These are phyloP conservation scores for Colletotrichum paranaense DNA, from an alignment of 2,329 filamentous ascomycete genomes.

Conservation along the genomic window DNA sequence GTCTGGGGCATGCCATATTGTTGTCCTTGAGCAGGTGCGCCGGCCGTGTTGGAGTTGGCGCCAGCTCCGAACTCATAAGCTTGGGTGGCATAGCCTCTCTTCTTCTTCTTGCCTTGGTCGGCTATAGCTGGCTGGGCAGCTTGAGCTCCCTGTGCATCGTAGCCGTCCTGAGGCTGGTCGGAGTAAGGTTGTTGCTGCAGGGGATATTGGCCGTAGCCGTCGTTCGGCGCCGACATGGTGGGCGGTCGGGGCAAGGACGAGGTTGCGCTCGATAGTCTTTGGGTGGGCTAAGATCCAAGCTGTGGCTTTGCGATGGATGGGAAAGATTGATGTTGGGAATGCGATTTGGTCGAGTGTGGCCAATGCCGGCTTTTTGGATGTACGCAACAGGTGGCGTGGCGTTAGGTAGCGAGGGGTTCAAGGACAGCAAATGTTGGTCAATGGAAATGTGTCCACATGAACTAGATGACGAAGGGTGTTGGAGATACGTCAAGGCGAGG, in stretches of 20 bases:
- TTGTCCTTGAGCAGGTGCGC: slow-evolving; percentile 53
- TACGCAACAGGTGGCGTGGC: slow-evolving; percentile 27
- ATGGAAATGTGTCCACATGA: slow-evolving; percentile 32
- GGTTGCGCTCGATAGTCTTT: slow-evolving; percentile 1
- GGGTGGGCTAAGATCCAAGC: not conserved
- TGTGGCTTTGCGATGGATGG: slow-evolving; percentile 36
- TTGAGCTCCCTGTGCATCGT: slow-evolving; percentile 49
- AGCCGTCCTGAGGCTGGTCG: slow-evolving; percentile 48
- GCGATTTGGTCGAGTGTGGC: slow-evolving; percentile 4
- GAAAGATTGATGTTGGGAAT: slow-evolving; percentile 12
- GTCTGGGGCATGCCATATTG: slow-evolving; percentile 60
- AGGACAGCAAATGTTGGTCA: slow-evolving; percentile 18
- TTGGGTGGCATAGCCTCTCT: slow-evolving; percentile 92
- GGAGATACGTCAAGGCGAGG: not conserved
- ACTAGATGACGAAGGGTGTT: slow-evolving; percentile 1
- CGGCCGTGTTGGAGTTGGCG: slow-evolving; percentile 73
- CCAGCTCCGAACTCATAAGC: slow-evolving; percentile 93
- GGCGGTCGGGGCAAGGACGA: slow-evolving; percentile 17
- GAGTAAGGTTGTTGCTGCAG: slow-evolving; percentile 54
- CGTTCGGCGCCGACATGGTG: slow-evolving; percentile 68
- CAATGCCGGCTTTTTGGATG: slow-evolving; percentile 9
- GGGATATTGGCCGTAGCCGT: slow-evolving; percentile 65
- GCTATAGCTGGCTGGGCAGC: slow-evolving; percentile 46
- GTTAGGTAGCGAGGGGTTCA: slow-evolving; percentile 28
- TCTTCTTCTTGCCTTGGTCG: slow-evolving; percentile 80